Base-by-base conservation (phyloP, 345 rosid genomes). In the Raphanus sativus region DNA sequence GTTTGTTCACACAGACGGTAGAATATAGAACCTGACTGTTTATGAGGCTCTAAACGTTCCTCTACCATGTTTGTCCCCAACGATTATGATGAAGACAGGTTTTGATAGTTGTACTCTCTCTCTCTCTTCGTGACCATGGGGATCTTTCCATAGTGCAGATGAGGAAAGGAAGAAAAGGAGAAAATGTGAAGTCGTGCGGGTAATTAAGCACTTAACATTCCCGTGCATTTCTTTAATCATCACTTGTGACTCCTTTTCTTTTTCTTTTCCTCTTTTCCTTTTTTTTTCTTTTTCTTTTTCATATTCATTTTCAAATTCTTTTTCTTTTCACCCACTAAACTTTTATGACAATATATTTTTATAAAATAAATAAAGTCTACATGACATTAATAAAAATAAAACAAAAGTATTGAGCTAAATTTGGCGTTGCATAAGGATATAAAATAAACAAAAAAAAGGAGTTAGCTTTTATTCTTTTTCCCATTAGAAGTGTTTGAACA, bases 181-280 rank as follows among this genome's bases (percentile, higher is more conserved):
- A 52, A 48, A 64, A 70, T 54, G 60, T 4, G 65, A 74, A 74
- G 78, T 79, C 82, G 82, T 79, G 82, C 78, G 82, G 82, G 78
- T 74, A 79, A 79, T 79, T 74, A 79, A 79, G 75, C 82, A 79
- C 82, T 79, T 79, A 74, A 74, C 75, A 79, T 69, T 79, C 82
- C 75, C 82, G 79, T 79, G 82, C 82, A 79, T 30, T 79, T 69
- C 71, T 79, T 79, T 79, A 79, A 79, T 79, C 79, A 79, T 79
- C 71, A 74, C 82, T 73, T 73, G 65, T 71, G 6, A 12, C 26
- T 8, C 42, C 40, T 38, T 55, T 38, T 60, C 54, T 29, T 11
- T 28, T 56, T 36, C 33, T 58, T 30, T 52, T 52, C 25, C 58
- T 52, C 10, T 52, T 52, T 16, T 16, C 3, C 13, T 40, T 32